A percentile compares a stretch with the other conserved stretches of the same genome.
phyloP scores from a whole-genome alignment of 176 grass and related monocot species.

The Aechmea fasciata region DNA sequence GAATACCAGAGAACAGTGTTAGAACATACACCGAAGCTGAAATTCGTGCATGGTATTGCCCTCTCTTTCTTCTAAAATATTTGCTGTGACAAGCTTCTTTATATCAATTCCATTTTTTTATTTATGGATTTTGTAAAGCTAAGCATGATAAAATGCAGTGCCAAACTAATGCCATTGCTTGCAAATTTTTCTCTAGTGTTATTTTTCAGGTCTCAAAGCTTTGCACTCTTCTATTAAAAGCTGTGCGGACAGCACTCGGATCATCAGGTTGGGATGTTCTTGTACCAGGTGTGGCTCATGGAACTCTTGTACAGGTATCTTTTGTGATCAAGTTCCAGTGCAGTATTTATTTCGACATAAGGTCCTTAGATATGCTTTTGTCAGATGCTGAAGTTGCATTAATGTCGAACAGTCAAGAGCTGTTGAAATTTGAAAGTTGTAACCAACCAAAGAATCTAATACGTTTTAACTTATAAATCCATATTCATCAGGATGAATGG shows the following conservation, averaged over 20 bases:
- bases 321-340: not conserved
- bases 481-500: no score
- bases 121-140: not conserved
- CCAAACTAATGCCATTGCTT: slow-evolving; percentile 10
- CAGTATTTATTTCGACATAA: not conserved
- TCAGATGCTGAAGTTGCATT: not conserved
- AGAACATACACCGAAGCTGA: slow-evolving; percentile 94
- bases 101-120: not conserved
- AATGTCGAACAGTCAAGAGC: not conserved
- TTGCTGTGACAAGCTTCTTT: not conserved
- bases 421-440: no score
- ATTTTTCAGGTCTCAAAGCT: slow-evolving; percentile 98
- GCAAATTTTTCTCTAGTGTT: slow-evolving; percentile 41
- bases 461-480: no score
- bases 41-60: slow-evolving; percentile 85
- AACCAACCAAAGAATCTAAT: no score
- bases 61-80: slow-evolving; percentile 6
- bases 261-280: slow-evolving; percentile 86
- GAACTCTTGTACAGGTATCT: slow-evolving; percentile 61
- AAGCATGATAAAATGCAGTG: not conserved
- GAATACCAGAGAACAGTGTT: slow-evolving; percentile 84
- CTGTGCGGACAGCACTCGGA: slow-evolving; percentile 50
- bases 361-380: not conserved
- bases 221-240: slow-evolving; percentile 67
- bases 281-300: slow-evolving; percentile 79